Conservation (phyloP, 805 yeast species). For the Schwanniomyces yamadae region DNA sequence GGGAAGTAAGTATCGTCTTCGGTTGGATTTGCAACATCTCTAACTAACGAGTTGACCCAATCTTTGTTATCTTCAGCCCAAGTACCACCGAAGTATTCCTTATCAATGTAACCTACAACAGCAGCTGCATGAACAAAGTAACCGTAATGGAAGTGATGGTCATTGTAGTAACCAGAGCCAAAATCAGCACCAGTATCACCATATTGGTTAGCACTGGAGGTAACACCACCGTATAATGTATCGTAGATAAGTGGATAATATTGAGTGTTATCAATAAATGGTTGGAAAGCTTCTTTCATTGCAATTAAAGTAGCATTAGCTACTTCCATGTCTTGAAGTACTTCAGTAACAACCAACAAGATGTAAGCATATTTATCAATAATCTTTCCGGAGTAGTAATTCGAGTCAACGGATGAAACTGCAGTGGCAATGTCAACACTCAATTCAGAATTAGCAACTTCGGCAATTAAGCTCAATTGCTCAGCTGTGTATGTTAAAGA, state of each 20-base stretch:
- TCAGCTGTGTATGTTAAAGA: constrained; percentile 40
- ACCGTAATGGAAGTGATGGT: constrained; percentile 87
- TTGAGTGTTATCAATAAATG: constrained; percentile 42
- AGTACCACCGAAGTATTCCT: constrained; percentile 46
- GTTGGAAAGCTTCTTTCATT: constrained; percentile 45
- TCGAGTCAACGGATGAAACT: constrained; percentile 39
- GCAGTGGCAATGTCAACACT: constrained; percentile 45
- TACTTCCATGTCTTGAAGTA: constrained; percentile 42
- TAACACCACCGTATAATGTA: constrained; percentile 54
- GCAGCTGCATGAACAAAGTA: constrained; percentile 84
- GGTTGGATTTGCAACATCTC: constrained; percentile 69
- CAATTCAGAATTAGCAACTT: constrained; percentile 47
- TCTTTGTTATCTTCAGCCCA: constrained; percentile 51
- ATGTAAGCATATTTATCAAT: constrained; percentile 59
- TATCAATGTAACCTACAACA: constrained; percentile 65
- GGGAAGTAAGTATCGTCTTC: constrained; percentile 60
- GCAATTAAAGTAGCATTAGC: constrained; percentile 33
- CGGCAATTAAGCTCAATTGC: constrained; percentile 43
- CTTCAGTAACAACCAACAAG: constrained; percentile 48
- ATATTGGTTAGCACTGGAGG: constrained; percentile 48
- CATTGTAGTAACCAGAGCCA: constrained; percentile 78
- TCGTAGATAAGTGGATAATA: constrained; percentile 53
- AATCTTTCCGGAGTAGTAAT: constrained; percentile 53
- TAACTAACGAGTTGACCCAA: constrained; percentile 60
- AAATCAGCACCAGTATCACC: constrained; percentile 54